Base-by-base conservation (phyloP, 1,284 basidiomycete species). In the Apiotrichum siamense region DNA sequence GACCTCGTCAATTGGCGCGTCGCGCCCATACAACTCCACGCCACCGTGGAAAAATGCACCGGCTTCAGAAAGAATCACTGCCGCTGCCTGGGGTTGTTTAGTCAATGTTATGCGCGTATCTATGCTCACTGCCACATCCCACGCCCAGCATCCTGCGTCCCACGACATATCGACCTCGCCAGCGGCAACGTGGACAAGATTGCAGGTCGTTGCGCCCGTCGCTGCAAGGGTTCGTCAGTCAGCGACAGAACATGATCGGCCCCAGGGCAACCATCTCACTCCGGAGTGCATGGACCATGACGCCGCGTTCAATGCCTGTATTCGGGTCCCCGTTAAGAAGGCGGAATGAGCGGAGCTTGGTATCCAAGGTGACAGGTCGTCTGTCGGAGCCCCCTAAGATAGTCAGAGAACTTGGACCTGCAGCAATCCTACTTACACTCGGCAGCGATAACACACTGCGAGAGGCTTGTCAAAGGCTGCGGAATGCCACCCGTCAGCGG, bases 11-110 rank as follows among this genome's bases (percentile, higher is more conserved):
- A 70, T 67, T 3, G 60, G 54, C 21, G 87, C 80, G 41, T 77
- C 54, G 70, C 77, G 71, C 59, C 76, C 73, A 39, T 77, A 73
- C 7, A 76, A 73, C 7, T 75, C 75, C 51, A 83, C 81, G 18
- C 83, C 83, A 6, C 71, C 88, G 10, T 83, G 83, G 37, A 88
- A 83, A 46, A 85, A 76, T 18, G 85, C 82, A 3, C 91, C 91
- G 0, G 90, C 86, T 69, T 96, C 93, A 58, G 88, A 81, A 0
- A 88, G 85, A 57, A 97, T 93, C 57, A 96, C 84, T 4, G 88
- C 82, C 0, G 90, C 93, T 1, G 93, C 84, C 77, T 84, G 69
- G 1, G 64, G 26, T 40, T 29, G 44, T 43, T 29, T n/a, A 20
- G 7, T n/a, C 10, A 27, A 20, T 20, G 29, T 36, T 31, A 43